A percentile compares a stretch with the other conserved stretches of the same genome.
phyloP scores from a whole-genome alignment of 495 filamentous ascomycete species.

The Penicillium subrubescens region DNA sequence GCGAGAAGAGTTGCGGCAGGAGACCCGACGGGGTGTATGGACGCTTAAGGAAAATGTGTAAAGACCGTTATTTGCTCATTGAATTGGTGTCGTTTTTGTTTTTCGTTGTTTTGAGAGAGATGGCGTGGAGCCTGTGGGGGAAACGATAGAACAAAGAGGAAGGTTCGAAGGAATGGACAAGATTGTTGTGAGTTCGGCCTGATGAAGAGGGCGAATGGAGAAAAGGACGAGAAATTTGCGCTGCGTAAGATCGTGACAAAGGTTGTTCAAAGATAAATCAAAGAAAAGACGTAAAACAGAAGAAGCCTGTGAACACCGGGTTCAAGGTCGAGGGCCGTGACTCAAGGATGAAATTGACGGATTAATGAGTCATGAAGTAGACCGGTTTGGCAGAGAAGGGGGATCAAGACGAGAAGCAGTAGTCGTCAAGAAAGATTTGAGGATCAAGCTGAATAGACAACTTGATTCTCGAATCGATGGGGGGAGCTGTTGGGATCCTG shows the following conservation, averaged over 20 bases:
- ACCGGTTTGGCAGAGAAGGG: constrained; percentile 17
- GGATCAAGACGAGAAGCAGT: constrained; percentile 8
- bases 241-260: constrained; percentile 56
- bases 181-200: constrained; percentile 22
- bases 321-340: constrained; percentile 42
- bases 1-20: constrained; percentile 42
- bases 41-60: constrained; percentile 50
- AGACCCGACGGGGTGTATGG: constrained; percentile 51
- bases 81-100: constrained; percentile 44
- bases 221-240: constrained; percentile 33
- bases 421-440: constrained; percentile 15
- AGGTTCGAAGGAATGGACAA: constrained; percentile 43
- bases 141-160: constrained; percentile 31
- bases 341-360: constrained; percentile 33
- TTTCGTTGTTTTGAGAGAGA: constrained; percentile 31
- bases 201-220: constrained; percentile 16
- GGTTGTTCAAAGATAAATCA: constrained; percentile 33
- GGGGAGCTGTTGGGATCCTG: constrained; percentile 28
- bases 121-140: constrained; percentile 40
- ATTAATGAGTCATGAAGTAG: constrained; percentile 45
- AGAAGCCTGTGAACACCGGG: constrained; percentile 47
- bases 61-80: constrained; percentile 71
- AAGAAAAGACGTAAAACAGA: constrained; percentile 29
- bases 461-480: constrained; percentile 8
- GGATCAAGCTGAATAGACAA: constrained; percentile 11